Evolutionary conservation across 2,329 filamentous ascomycete species (phyloP).

Genomic region (Microdochium paspali): DNA sequence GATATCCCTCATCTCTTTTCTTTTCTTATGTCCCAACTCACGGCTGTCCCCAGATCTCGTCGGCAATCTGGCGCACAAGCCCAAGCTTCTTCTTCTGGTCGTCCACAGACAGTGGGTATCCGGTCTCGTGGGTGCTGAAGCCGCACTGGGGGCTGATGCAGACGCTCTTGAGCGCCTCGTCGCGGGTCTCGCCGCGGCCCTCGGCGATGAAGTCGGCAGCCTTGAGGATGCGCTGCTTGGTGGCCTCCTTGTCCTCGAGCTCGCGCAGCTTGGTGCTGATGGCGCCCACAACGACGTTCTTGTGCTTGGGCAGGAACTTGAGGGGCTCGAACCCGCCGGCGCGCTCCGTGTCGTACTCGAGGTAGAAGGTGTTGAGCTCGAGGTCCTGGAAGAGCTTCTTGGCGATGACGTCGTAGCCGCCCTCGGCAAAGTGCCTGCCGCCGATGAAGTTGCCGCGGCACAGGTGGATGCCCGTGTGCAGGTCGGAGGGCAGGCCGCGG

Average conservation of each 20-base stretch:
- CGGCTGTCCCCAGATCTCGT: conserved; percentile 57
- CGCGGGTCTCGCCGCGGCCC: conserved; percentile 51
- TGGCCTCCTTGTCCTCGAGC: conserved; percentile 54
- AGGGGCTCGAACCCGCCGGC: conserved; percentile 59
- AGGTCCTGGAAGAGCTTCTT: conserved; percentile 55
- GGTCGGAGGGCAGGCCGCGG: conserved; percentile 51
- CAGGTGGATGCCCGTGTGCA: conserved; percentile 70
- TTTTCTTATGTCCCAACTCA: conserved; percentile 7
- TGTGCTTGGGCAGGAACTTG: conserved; percentile 47
- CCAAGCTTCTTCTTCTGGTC: conserved; percentile 67
- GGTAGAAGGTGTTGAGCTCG: conserved; percentile 58
- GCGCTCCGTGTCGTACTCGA: conserved; percentile 59
- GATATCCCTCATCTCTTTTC: too few species aligned
- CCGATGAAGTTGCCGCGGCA: conserved; percentile 62
- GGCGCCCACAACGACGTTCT: conserved; percentile 55
- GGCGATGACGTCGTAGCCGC: conserved; percentile 58
- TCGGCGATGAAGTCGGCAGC: conserved; percentile 62
- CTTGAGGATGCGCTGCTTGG: conserved; percentile 48
- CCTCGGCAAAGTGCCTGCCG: conserved; percentile 56
- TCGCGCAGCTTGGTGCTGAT: conserved; percentile 54
- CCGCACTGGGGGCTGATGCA: conserved; percentile 64
- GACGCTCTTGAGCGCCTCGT: conserved; percentile 61
- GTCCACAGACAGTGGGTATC: conserved; percentile 58
- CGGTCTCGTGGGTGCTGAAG: conserved; percentile 65
- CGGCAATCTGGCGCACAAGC: conserved; percentile 61